Evolutionary conservation across 164 flowering plant species (phyloP), one percentile per base, ranked within the genome.

Genomic region (Nymphaea colorata): DNA sequence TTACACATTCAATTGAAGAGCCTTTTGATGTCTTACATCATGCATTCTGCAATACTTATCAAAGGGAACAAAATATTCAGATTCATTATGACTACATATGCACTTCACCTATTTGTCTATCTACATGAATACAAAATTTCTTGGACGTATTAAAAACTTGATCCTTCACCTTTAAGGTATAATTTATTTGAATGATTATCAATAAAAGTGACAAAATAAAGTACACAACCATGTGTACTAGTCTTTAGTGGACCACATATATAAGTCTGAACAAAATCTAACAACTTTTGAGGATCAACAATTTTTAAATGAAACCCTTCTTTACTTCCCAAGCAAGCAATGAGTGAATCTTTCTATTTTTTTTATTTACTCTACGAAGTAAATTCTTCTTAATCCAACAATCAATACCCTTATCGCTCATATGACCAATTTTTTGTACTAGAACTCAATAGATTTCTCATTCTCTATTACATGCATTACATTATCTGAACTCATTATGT

Each of bases 1-100:
- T 68, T n/a, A 67, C 61, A 47, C 75, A 67, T 76, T 72, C 3
- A 69, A 69, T 36, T 76, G 69, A n/a, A 66, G 76, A 4, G 74
- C 67, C 4, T 59, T 67, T 59, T 67, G 55, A 65, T 67, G 72
- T 12, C 60, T 44, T 3, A 73, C 73, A 6, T 66, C 74, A 67
- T 68, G 53, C 16, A 57, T 15, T 8, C 11, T 15, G 15, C 60
- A 73, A 14, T 44, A 62, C 53, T 62, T 63, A 72, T 41, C 64
- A 66, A 61, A 62, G 15, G 5, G 64, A 5, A 3, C 11, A 1
- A 5, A 45, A 45, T 45, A 3, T 44, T 2, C 43, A 62, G 41
- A 36, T 65, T 66, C 62, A 25, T n/a, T 41, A 25, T n/a, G 17
- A 25, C 36, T 4, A 57, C 64, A 16, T 61, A 3, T 47, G 5